Evolutionary conservation across 2,329 filamentous ascomycete genomes (phyloP).

Genomic region (Orbilia javanica): DNA sequence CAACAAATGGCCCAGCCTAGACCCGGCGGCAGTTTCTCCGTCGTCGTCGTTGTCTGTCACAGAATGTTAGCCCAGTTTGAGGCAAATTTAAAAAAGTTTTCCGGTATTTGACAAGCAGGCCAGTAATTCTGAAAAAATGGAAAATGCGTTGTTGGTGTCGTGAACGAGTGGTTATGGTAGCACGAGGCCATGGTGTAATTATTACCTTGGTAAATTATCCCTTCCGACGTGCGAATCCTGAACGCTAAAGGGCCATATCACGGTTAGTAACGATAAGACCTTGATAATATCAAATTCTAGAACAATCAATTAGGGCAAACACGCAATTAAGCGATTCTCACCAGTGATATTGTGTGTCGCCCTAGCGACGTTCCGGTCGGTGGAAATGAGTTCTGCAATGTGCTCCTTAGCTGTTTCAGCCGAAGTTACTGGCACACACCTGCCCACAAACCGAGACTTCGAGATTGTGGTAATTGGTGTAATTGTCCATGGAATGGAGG

Average conservation of each 20-base stretch:
- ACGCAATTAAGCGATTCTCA: conserved; percentile 37
- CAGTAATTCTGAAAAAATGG: conserved; percentile 3
- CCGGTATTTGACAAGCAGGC: too few species aligned
- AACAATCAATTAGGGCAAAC: conserved; percentile 24
- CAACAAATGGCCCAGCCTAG: conserved; percentile 86
- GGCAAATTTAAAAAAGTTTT: neutral
- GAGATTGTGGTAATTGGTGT: conserved; percentile 82
- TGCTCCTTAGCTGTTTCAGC: conserved; percentile 78
- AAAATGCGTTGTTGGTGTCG: conserved; percentile 34
- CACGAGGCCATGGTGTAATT: neutral
- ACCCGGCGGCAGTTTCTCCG: conserved; percentile 91
- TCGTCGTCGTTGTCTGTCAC: conserved; percentile 87
- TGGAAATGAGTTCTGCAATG: conserved; percentile 80
- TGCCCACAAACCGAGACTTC: conserved; percentile 88
- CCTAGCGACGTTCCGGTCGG: conserved; percentile 84
- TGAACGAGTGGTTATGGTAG: conserved; percentile 8
- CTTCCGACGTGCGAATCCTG: conserved; percentile 55
- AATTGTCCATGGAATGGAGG: conserved; percentile 76
- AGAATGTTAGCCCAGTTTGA: conserved; percentile 21
- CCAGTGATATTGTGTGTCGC: conserved; percentile 90
- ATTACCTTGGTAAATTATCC: conserved; percentile 55
- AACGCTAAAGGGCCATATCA: conserved; percentile 42
- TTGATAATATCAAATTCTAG: neutral
- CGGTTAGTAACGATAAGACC: conserved; percentile 21
- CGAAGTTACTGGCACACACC: conserved; percentile 77